These are phyloP conservation scores for Medicago arabica DNA, from an alignment of 306 rosid species.

Conservation along the genomic window DNA sequence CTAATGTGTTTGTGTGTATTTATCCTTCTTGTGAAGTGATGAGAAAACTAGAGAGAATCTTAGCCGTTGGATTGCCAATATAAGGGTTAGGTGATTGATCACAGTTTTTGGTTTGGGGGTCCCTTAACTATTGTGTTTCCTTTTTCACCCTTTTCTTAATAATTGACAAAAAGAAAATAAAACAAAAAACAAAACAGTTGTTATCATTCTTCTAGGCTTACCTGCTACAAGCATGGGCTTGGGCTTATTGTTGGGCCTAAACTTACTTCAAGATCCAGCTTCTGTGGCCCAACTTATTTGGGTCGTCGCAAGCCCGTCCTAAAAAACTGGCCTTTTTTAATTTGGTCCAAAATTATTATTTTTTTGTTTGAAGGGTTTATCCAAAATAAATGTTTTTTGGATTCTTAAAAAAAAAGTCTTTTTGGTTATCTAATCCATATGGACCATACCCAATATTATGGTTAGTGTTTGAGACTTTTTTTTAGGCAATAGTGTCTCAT, in stretches of 20 bases:
- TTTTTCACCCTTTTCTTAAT: slow-evolving; percentile 19
- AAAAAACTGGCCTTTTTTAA: too few relatives aligned
- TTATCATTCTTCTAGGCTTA: not conserved
- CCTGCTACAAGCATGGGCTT: not conserved
- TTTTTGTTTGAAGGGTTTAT: too few relatives aligned
- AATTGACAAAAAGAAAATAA: slow-evolving; percentile 11
- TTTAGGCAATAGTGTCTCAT: too few relatives aligned
- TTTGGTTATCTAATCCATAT: too few relatives aligned
- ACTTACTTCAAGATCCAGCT: not conserved
- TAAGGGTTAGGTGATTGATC: slow-evolving; percentile 47
- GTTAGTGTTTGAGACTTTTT: too few relatives aligned
- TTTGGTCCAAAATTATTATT: too few relatives aligned
- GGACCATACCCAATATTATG: too few relatives aligned
- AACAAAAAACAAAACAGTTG: slow-evolving; percentile 18
- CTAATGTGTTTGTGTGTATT: slow-evolving; percentile 39
- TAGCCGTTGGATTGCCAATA: slow-evolving; percentile 45
- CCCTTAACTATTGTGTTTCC: slow-evolving; percentile 11
- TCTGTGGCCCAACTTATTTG: too few relatives aligned
- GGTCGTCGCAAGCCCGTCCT: too few relatives aligned
- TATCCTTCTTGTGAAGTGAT: slow-evolving; percentile 45
- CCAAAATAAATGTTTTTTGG: too few relatives aligned
- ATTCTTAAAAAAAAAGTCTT: too few relatives aligned
- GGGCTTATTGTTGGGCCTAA: slow-evolving; percentile 7
- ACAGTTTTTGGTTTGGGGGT: slow-evolving; percentile 27
- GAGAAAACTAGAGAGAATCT: slow-evolving; percentile 37